Evolutionary conservation across 495 filamentous ascomycete species (phyloP).

Genomic region (Trichocladium antarcticum): DNA sequence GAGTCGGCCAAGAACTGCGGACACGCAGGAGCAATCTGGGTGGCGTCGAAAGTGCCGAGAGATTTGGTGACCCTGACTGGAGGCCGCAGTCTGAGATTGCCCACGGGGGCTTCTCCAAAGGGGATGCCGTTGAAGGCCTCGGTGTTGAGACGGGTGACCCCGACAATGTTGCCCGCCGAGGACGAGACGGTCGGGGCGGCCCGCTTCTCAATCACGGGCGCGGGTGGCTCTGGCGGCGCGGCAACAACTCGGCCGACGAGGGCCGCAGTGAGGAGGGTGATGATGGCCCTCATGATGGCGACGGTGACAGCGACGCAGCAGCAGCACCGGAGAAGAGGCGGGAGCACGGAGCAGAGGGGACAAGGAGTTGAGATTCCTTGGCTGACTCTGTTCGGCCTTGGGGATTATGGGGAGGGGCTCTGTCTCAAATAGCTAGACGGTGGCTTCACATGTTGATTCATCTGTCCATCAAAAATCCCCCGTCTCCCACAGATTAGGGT

Average conservation of each 20-base stretch:
- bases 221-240: constrained; percentile 24
- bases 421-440: not conserved
- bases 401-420: not conserved
- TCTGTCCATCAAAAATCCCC: not conserved
- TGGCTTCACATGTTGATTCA: not conserved
- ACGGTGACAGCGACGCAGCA: not conserved
- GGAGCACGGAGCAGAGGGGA: not conserved
- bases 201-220: constrained; percentile 27
- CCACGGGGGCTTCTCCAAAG: constrained; percentile 35
- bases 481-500: too few species aligned
- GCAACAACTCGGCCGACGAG: constrained; percentile 20
- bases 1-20: constrained; percentile 44
- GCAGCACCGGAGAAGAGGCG: not conserved
- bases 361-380: constrained; percentile 1
- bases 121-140: constrained; percentile 43
- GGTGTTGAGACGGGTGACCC: constrained; percentile 18
- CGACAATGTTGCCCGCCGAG: constrained; percentile 43
- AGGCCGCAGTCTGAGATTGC: constrained; percentile 33
- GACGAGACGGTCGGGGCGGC: constrained; percentile 38
- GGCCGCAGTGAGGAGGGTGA: constrained; percentile 14
- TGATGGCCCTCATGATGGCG: constrained; percentile 22
- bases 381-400: not conserved
- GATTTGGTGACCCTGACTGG: constrained; percentile 31
- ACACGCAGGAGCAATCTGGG: constrained; percentile 39
- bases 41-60: constrained; percentile 44